Evolutionary conservation across 2,329 filamentous ascomycete genomes (phyloP).

Genomic region (Exophiala phaeomuriformis): DNA sequence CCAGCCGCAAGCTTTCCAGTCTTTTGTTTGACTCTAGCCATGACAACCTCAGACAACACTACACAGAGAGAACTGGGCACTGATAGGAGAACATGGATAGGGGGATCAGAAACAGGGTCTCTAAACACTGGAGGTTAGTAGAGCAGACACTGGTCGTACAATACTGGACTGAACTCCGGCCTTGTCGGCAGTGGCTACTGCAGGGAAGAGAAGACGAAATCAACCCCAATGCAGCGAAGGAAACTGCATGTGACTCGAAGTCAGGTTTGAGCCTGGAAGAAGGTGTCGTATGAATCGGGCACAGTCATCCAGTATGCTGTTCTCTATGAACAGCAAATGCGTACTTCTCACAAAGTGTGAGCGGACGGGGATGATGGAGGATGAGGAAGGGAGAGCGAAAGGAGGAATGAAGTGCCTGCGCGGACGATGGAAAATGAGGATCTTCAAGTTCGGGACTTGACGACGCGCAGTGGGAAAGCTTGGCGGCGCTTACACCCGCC

Average conservation of each 20-base stretch:
- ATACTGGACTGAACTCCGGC: neutral
- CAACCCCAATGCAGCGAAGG: neutral
- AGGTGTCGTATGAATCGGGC: neutral
- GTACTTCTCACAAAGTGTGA: neutral
- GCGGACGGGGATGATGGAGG: neutral
- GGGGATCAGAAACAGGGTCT: neutral
- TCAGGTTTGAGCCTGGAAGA: neutral
- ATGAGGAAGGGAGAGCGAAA: conserved; percentile 1
- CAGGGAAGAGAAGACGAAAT: neutral
- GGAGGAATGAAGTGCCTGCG: neutral
- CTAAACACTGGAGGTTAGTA: conserved; percentile 7
- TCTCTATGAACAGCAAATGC: neutral
- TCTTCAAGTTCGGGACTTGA: neutral
- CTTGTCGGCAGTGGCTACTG: conserved; percentile 11
- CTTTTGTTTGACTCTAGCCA: conserved; percentile 17
- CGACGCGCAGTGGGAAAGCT: neutral
- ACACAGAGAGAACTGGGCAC: conserved; percentile 11
- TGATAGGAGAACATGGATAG: conserved; percentile 10
- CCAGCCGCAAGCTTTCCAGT: conserved; percentile 7
- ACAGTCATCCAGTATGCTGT: neutral
- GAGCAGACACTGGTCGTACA: conserved; percentile 4
- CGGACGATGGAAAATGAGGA: neutral
- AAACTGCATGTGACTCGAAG: neutral
- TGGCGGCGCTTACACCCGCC: neutral
- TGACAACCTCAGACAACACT: conserved; percentile 8